phyloP scores from a whole-genome alignment of 2,329 filamentous ascomycete genomes.

The Metarhizium brunneum region DNA sequence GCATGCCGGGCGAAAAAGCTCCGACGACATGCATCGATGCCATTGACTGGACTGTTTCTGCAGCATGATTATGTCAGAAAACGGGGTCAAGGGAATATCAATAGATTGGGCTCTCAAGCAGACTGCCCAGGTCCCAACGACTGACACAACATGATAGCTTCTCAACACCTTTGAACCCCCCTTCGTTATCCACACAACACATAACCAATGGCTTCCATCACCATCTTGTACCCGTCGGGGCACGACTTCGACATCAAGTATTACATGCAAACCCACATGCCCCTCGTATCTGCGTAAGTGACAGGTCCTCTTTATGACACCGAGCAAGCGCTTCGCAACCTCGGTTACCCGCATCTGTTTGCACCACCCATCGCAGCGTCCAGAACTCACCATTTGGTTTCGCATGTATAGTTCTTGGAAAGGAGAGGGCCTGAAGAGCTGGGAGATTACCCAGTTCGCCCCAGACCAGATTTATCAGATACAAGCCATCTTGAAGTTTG shows the following conservation, averaged over 20 bases:
- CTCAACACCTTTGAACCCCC: too few relatives aligned
- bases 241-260: conserved; percentile 16
- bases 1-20: too few relatives aligned
- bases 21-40: too few relatives aligned
- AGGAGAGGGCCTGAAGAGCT: conserved; percentile 11
- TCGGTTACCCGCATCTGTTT: background rate
- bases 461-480: conserved; percentile 13
- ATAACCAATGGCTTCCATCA: conserved; percentile 13
- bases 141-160: too few relatives aligned
- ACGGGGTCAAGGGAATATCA: background rate
- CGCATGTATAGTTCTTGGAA: conserved; percentile 11
- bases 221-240: conserved; percentile 17
- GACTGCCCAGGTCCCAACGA: too few relatives aligned
- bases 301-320: too few relatives aligned
- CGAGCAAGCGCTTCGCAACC: background rate
- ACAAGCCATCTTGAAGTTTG: conserved; percentile 15
- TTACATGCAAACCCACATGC: conserved; percentile 17
- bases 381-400: background rate
- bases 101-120: background rate
- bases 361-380: background rate
- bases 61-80: background rate
- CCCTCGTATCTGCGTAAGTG: conserved; percentile 14
- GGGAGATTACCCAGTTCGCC: conserved; percentile 13
- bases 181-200: too few relatives aligned
- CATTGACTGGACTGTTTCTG: background rate